phyloP scores from a whole-genome alignment of 139 green algal genomes.

The Diplosphaera chodatii region DNA sequence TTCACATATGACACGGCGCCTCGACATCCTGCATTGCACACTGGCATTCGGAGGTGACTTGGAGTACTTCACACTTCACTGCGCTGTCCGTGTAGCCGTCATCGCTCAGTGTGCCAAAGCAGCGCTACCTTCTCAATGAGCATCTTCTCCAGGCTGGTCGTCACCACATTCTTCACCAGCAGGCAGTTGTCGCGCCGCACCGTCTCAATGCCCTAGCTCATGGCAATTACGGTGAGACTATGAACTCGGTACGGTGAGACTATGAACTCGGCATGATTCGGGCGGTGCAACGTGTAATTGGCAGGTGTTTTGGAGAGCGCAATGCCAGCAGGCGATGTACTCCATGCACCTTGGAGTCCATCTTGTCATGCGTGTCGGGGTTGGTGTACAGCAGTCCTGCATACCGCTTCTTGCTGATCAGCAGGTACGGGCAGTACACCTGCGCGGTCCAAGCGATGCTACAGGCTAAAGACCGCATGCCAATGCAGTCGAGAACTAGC shows the following conservation, averaged over 20 bases:
- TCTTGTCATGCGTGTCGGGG: constrained; percentile 92
- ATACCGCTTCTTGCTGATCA: constrained; percentile 99
- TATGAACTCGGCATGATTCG: not conserved
- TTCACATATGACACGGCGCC: constrained; percentile 85
- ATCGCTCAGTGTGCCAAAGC: too few species aligned
- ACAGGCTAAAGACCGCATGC: too few species aligned
- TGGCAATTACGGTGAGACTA: too few species aligned
- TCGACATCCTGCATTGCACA: too few species aligned
- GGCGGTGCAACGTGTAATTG: not conserved
- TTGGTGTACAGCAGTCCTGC: constrained; percentile 94
- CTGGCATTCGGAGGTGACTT: too few species aligned
- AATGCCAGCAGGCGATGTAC: too few species aligned
- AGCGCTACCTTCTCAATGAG: constrained; percentile 80
- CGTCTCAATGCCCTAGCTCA: constrained; percentile 98
- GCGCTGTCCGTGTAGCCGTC: too few species aligned
- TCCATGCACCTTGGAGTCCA: constrained; percentile 83
- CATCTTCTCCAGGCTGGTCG: constrained; percentile 84
- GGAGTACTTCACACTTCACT: too few species aligned
- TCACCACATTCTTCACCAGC: constrained; percentile 84
- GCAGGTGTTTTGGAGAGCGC: too few species aligned
- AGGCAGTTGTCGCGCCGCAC: constrained; percentile 97
- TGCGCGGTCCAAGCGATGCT: too few species aligned
- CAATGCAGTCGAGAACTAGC: too few species aligned
- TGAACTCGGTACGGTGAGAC: too few species aligned
- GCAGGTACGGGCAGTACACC: constrained; percentile 97